phyloP scores from a whole-genome alignment of 2,329 filamentous ascomycete species.

The Alternaria angustiovoidea region DNA sequence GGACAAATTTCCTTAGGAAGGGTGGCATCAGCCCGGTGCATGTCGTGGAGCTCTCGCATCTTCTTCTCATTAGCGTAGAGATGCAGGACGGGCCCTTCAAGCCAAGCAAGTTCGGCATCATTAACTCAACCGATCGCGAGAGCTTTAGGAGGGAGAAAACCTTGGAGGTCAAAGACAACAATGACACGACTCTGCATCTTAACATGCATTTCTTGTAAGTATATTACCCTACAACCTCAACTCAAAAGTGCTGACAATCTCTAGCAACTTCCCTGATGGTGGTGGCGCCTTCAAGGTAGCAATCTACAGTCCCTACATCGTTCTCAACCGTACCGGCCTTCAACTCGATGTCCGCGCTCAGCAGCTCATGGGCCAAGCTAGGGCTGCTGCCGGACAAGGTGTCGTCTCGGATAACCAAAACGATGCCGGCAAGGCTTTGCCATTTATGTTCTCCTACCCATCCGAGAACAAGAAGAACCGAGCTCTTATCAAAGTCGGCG shows the following conservation, averaged over 20 bases:
- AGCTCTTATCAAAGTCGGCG: slow-evolving; percentile 83
- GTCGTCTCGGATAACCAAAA: slow-evolving; percentile 63
- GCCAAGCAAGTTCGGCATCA: slow-evolving; percentile 94
- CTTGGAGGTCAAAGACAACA: slow-evolving; percentile 83
- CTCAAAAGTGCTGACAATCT: slow-evolving; percentile 20
- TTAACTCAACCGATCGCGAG: slow-evolving; percentile 86
- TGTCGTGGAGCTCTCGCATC: slow-evolving; percentile 92
- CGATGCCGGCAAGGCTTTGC: slow-evolving; percentile 77
- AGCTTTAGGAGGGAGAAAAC: slow-evolving; percentile 87
- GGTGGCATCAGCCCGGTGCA: slow-evolving; percentile 97
- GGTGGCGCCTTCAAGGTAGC: slow-evolving; percentile 96
- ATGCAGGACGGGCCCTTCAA: slow-evolving; percentile 97
- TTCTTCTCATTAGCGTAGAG: slow-evolving; percentile 90
- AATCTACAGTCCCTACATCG: slow-evolving; percentile 91
- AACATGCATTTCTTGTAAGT: slow-evolving; percentile 85
- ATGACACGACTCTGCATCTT: slow-evolving; percentile 79
- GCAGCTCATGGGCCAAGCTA: slow-evolving; percentile 83
- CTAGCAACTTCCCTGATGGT: slow-evolving; percentile 78
- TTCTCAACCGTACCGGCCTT: slow-evolving; percentile 94
- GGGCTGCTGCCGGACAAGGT: slow-evolving; percentile 82
- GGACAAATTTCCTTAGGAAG: slow-evolving; percentile 97
- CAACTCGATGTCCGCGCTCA: slow-evolving; percentile 89
- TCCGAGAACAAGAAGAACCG: slow-evolving; percentile 91
- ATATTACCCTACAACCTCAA: not conserved
- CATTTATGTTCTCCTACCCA: slow-evolving; percentile 95